Evolutionary conservation across 345 rosid genomes (phyloP).

Genomic region (Geranium brycei): DNA sequence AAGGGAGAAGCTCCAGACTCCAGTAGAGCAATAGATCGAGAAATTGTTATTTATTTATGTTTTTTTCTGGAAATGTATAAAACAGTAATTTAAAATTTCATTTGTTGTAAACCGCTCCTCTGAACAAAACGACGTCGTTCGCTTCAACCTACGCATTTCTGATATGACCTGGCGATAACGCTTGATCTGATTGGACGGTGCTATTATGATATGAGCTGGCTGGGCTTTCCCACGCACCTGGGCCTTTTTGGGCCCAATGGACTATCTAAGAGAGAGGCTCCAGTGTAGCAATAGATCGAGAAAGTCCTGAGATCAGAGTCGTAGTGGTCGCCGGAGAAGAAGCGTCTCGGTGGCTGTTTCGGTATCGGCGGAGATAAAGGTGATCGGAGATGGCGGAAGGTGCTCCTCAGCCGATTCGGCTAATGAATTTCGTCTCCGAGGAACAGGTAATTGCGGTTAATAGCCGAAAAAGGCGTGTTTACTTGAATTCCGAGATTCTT

Average conservation of each 20-base stretch:
- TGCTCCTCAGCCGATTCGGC: constrained; percentile 40
- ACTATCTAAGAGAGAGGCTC: not conserved
- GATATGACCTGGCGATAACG: not conserved
- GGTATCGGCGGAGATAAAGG: not conserved
- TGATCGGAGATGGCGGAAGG: constrained; percentile 51
- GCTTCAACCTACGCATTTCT: not conserved
- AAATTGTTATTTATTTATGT: too few relatives aligned
- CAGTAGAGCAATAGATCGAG: too few relatives aligned
- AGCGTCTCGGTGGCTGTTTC: not conserved
- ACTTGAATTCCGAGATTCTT: not conserved
- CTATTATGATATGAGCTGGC: not conserved
- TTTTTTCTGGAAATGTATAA: too few relatives aligned
- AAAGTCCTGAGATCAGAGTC: too few relatives aligned
- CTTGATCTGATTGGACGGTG: not conserved
- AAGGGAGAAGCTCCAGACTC: not conserved
- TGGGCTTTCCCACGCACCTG: not conserved
- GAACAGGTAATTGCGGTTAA: constrained; percentile 45
- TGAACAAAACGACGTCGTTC: not conserved
- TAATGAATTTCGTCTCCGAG: constrained; percentile 77
- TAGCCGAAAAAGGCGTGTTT: not conserved
- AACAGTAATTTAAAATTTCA: too few relatives aligned
- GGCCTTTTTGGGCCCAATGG: not conserved
- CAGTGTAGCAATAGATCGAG: too few relatives aligned
- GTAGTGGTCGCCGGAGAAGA: not conserved
- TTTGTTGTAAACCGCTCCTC: too few relatives aligned